These are phyloP conservation scores for Xylariaceae sp. DNA, from an alignment of 2,329 filamentous ascomycete genomes.

Conservation along the genomic window DNA sequence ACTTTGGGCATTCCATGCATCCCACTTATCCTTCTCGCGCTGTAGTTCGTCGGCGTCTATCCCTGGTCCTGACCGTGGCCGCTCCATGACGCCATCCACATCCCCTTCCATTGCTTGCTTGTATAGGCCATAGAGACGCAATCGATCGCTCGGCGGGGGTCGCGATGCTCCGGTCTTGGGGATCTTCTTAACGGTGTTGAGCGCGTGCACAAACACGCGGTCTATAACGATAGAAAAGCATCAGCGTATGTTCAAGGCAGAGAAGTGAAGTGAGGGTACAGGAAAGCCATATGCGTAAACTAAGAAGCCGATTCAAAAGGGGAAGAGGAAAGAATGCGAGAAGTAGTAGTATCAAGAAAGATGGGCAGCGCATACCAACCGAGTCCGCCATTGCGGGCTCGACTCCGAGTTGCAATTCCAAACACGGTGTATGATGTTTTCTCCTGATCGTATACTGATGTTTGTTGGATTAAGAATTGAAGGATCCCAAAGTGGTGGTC, in stretches of 20 bases:
- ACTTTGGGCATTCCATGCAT: slow-evolving; percentile 91
- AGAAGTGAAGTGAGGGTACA: background rate
- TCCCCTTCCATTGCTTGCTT: slow-evolving; percentile 99
- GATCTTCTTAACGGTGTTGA: slow-evolving; percentile 98
- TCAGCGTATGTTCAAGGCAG: slow-evolving; percentile 11
- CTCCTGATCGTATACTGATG: background rate
- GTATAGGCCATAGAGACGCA: slow-evolving; percentile 96
- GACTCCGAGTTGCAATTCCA: slow-evolving; percentile 22
- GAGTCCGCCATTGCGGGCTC: slow-evolving; percentile 57
- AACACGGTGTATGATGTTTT: slow-evolving; percentile 1
- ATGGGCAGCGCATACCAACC: slow-evolving; percentile 49
- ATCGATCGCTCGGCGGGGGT: slow-evolving; percentile 82
- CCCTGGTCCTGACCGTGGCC: slow-evolving; percentile 64
- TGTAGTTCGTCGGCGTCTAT: slow-evolving; percentile 60
- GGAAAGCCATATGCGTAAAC: background rate
- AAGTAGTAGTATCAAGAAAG: background rate
- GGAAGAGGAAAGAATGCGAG: background rate
- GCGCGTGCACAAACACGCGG: slow-evolving; percentile 97
- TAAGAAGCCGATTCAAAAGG: background rate
- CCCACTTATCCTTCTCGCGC: slow-evolving; percentile 76
- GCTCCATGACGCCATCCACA: slow-evolving; percentile 91
- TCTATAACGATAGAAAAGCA: slow-evolving; percentile 59
- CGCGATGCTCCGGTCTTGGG: slow-evolving; percentile 90
- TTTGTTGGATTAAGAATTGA: background rate
- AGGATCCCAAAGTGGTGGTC: background rate